phyloP scores from a whole-genome alignment of 768 basidiomycete genomes.

The Antrodiella citrinella region DNA sequence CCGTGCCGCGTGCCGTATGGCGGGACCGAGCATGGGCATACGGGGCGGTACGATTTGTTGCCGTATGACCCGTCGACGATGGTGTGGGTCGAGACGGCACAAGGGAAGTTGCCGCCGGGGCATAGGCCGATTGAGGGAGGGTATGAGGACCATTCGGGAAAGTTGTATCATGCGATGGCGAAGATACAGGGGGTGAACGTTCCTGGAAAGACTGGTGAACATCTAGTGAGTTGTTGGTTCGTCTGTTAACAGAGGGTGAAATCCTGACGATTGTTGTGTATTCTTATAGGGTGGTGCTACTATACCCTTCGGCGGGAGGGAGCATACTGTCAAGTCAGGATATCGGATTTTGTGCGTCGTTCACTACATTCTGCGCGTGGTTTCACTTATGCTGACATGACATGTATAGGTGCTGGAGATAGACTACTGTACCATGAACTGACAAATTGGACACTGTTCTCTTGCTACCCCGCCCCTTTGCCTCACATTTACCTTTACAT shows the following conservation, averaged over 20 bases:
- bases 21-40: constrained; percentile 50
- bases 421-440: too few relatives aligned
- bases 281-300: constrained; percentile 31
- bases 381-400: too few relatives aligned
- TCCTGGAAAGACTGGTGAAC: constrained; percentile 69
- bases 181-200: constrained; percentile 42
- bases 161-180: constrained; percentile 63
- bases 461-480: too few relatives aligned
- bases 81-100: constrained; percentile 63
- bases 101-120: constrained; percentile 52
- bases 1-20: constrained; percentile 54
- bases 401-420: too few relatives aligned
- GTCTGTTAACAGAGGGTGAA: too few relatives aligned
- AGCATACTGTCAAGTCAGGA: constrained; percentile 31
- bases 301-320: constrained; percentile 30
- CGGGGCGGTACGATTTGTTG: constrained; percentile 66
- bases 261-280: neutral
- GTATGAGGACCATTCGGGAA: constrained; percentile 60
- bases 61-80: constrained; percentile 60
- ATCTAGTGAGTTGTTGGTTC: constrained; percentile 41
- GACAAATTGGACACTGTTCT: too few relatives aligned
- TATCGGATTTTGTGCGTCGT: too few relatives aligned
- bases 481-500: too few relatives aligned
- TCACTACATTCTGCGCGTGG: too few relatives aligned
- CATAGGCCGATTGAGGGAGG: constrained; percentile 62